phyloP scores from a whole-genome alignment of 2,329 filamentous ascomycete species.

The Xylaria sp. region DNA sequence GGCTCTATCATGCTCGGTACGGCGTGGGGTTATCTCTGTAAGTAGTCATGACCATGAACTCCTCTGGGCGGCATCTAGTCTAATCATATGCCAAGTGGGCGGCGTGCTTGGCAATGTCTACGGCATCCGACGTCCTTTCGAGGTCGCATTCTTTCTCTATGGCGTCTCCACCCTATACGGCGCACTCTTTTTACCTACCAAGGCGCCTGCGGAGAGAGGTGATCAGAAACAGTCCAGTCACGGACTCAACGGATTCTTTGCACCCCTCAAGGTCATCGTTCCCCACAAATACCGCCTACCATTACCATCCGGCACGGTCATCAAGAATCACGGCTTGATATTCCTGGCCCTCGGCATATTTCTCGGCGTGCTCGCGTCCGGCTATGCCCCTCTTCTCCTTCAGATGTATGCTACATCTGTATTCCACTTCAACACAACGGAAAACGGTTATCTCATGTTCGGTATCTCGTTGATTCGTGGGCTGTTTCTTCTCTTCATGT shows the following conservation, averaged over 20 bases:
- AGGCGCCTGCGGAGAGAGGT: slow-evolving; percentile 28
- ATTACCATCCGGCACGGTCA: slow-evolving; percentile 61
- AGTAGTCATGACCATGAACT: slow-evolving; percentile 33
- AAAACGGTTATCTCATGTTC: slow-evolving; percentile 68
- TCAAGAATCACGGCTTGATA: slow-evolving; percentile 69
- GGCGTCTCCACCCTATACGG: slow-evolving; percentile 57
- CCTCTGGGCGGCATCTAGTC: not conserved
- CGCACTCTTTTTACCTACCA: slow-evolving; percentile 55
- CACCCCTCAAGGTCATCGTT: slow-evolving; percentile 70
- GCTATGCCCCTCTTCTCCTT: slow-evolving; percentile 71
- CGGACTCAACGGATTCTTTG: slow-evolving; percentile 67
- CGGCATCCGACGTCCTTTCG: slow-evolving; percentile 72
- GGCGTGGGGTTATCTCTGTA: slow-evolving; percentile 70
- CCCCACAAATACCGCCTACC: slow-evolving; percentile 65
- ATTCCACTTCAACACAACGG: slow-evolving; percentile 65
- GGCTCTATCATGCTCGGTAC: slow-evolving; percentile 75
- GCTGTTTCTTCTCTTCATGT: slow-evolving; percentile 65
- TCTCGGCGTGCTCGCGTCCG: slow-evolving; percentile 74
- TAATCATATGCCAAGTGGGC: slow-evolving; percentile 57
- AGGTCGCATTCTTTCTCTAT: slow-evolving; percentile 70
- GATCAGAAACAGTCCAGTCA: slow-evolving; percentile 43
- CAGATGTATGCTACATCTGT: slow-evolving; percentile 68
- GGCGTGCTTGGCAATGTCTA: slow-evolving; percentile 72
- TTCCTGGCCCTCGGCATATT: slow-evolving; percentile 75
- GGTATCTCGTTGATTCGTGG: slow-evolving; percentile 66